Percentiles rank a stretch among this genome's conserved stretches.
Evolutionary conservation across 176 grass and related monocot genomes (phyloP).

Genomic region (Urochloa ruziziensis): DNA sequence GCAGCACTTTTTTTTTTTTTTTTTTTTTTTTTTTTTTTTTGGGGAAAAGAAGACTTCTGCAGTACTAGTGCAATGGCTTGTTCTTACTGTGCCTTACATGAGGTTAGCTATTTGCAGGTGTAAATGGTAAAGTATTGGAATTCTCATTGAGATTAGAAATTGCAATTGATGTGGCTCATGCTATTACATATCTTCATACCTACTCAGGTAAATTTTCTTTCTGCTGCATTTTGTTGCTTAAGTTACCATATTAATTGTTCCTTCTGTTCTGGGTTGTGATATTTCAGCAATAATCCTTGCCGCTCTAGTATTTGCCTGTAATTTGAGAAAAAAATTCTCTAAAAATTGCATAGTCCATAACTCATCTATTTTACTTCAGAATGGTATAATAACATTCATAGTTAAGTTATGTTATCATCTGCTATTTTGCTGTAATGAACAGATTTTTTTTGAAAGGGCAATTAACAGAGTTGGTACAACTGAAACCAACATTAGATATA

Average conservation of each 20-base stretch:
- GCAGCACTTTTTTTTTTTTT: too few species aligned
- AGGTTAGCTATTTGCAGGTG: conserved; percentile 48
- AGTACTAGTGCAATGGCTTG: not conserved
- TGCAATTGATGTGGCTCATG: conserved; percentile 92
- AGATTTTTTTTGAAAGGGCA: too few species aligned
- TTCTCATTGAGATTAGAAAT: conserved; percentile 69
- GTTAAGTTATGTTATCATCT: not conserved
- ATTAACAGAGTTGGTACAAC: not conserved
- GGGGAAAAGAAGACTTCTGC: too few species aligned
- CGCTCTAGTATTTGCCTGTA: not conserved
- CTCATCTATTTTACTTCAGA: not conserved
- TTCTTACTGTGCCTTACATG: conserved; percentile 23
- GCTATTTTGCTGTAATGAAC: not conserved
- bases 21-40: too few species aligned
- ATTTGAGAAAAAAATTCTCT: not conserved
- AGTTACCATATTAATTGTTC: not conserved
- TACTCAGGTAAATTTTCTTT: conserved; percentile 65
- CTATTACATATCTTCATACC: conserved; percentile 95
- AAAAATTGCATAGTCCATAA: not conserved
- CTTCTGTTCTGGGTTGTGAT: not conserved
- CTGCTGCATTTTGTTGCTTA: conserved; percentile 4
- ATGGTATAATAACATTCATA: not conserved
- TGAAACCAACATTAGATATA: not conserved
- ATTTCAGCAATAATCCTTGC: not conserved
- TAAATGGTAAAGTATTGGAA: conserved; percentile 57